These are phyloP conservation scores for Aspergillus hortae DNA, from an alignment of 2,329 filamentous ascomycete genomes.

Conservation along the genomic window DNA sequence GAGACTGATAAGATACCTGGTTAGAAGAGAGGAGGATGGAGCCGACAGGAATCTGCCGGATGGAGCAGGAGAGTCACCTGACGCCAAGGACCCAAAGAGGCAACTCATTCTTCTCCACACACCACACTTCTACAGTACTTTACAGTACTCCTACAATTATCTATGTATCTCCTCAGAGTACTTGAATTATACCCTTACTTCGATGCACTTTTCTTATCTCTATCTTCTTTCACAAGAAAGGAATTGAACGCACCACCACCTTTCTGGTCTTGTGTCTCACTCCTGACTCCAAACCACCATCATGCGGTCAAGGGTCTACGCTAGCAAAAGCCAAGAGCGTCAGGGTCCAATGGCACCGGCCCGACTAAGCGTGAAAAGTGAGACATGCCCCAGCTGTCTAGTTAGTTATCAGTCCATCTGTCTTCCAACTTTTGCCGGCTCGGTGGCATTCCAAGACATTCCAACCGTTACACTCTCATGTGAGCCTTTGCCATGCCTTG, in stretches of 20 bases:
- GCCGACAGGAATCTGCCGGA: not conserved
- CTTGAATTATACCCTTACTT: not conserved
- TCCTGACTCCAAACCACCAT: not conserved
- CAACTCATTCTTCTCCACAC: not conserved
- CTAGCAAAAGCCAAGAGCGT: conserved; percentile 22
- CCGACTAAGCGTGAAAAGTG: conserved; percentile 2
- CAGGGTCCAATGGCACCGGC: conserved; percentile 4
- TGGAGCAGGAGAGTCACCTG: conserved; percentile 1
- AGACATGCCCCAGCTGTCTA: conserved; percentile 11
- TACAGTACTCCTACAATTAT: not conserved
- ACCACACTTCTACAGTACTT: not conserved
- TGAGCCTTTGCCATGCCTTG: conserved; percentile 7
- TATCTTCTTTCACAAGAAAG: not conserved
- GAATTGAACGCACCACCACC: not conserved
- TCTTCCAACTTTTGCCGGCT: not conserved
- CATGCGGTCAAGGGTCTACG: conserved; percentile 7
- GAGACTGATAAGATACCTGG: not conserved
- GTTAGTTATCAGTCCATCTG: not conserved
- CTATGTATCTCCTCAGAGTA: not conserved
- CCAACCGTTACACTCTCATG: conserved; percentile 7
- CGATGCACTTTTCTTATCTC: not conserved
- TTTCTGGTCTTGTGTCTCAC: not conserved
- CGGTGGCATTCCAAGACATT: conserved; percentile 11
- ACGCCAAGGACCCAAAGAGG: conserved; percentile 2
- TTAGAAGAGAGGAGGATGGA: not conserved